Evolutionary conservation across 495 filamentous ascomycete species (phyloP), one percentile per base, ranked within the genome.

Genomic region (Neurospora intermedia): DNA sequence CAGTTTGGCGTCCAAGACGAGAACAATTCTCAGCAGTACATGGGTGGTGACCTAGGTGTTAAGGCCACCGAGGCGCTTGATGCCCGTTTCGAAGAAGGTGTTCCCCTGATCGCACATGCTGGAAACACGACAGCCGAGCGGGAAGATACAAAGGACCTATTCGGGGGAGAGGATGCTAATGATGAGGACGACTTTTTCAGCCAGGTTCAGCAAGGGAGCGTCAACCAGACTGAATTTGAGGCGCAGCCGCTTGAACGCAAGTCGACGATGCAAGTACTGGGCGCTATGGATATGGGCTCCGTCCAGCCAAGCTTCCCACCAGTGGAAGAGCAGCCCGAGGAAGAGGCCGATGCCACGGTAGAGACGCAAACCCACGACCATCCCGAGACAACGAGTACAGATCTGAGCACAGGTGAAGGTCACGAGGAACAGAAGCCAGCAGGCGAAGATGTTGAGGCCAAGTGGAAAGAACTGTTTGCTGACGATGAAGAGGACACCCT

Each of bases 401-500:
- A 20, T 15, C 69, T 59, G 40, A 27, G 71, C 15, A 35, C 20
- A 75, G 8, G 39, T 9, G 23, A 46, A 8, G 20, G 5, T 69
- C 70, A 73, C n/a, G 73, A 76, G 23, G 70, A 74, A 82, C n/a
- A 74, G 59, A 66, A 66, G 27, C 54, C 27, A 35, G 48, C 40
- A 16, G 73, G 69, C 2, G 76, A 79, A 40, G 91, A 96, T 75
- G 81, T 96, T 8, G 91, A 91, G 69, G 92, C 91, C 3, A 88
- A 90, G 75, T 98, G 96, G 96, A 85, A 93, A 76, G 92, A 90
- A 59, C 92, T 92, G 73, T 85, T 98, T 75, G 91, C 82, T 42
- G 91, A 89, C 48, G 94, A 96, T 75, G 93, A 95, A 71, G 84
- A 94, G 54, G 87, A 91, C 69, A 92, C 92, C 66, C 87, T 90